Base-by-base conservation (phyloP, 2,329 filamentous ascomycete species). In the Ascochyta viciae-villosae region DNA sequence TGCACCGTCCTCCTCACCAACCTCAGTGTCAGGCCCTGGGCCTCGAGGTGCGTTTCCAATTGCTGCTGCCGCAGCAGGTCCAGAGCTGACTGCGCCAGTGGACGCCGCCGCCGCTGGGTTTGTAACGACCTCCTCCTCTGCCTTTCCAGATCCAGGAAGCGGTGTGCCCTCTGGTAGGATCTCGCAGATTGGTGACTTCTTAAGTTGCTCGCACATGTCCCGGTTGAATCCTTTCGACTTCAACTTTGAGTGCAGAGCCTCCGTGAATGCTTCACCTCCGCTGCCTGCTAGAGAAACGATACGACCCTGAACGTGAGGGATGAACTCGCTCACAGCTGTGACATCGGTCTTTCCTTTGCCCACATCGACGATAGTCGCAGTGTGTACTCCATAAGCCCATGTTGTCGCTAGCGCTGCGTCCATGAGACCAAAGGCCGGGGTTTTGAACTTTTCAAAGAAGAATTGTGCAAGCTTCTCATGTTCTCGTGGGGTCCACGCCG, bases 371-470 rank as follows among this genome's bases (percentile, higher is more conserved):
- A 99, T 86, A 0, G 92, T 95, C 68, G 95, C 89, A 65, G 86
- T 92, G 29, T 88, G 83, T 27, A 92, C 84, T 10, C 92, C 93
- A 71, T 96, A 98, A 53, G 95, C 87, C 69, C 87, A 89, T 54
- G 81, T 89, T 0, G 92, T 90, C 24, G 95, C 93, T 42, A 96
- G 79, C 3, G 91, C 93, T 65, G 92, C 89, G 76, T 98, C 91
- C 80, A 99, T 89, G 60, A 98, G 83, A 66, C 90, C 93, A 47
- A 99, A 89, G 0, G 91, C 92, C 0, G 95, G 95, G 0, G 92
- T 95, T 79, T 94, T 95, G 73, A 96, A 96, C 78, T 95, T 96
- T 77, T 99, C 95, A 70, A 99, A 99, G 62, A 98, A 87, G 80
- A 96, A 99, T 61, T 95, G 91, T 13, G 93, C 90, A 63, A 99